These are phyloP conservation scores for Rhodotorula babjevae DNA, from an alignment of 768 basidiomycete genomes.

Conservation along the genomic window DNA sequence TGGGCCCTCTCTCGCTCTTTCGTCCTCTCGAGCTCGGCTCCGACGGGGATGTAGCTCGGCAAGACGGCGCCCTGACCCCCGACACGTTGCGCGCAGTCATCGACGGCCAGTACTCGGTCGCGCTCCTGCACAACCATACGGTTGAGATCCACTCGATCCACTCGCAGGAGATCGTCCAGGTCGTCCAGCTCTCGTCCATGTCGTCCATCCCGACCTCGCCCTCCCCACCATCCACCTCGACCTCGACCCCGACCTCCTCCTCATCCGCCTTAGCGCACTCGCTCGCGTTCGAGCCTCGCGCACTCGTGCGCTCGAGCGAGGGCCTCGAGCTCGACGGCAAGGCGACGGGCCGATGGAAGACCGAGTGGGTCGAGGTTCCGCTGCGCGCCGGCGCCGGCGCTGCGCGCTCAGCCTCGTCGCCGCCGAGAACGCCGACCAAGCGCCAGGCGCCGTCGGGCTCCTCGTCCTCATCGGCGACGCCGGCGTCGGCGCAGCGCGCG, in stretches of 20 bases:
- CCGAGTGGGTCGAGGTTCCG: not conserved
- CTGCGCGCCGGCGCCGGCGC: not conserved
- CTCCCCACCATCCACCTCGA: too few species aligned
- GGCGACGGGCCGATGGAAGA: conserved; percentile 13
- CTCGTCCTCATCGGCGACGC: too few species aligned
- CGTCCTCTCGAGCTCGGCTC: not conserved
- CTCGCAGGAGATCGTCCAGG: conserved; percentile 66
- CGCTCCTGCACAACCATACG: conserved; percentile 70
- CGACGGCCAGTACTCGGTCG: conserved; percentile 74
- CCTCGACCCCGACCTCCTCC: too few species aligned
- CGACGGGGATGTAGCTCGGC: too few species aligned
- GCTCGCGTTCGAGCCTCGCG: not conserved
- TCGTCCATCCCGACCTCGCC: not conserved
- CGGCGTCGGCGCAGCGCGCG: not conserved
- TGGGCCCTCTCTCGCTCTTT: not conserved
- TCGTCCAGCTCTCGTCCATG: conserved; percentile 48
- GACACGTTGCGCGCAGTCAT: conserved; percentile 62
- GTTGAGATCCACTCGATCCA: conserved; percentile 78
- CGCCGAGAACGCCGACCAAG: conserved; percentile 14
- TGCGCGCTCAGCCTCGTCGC: not conserved
- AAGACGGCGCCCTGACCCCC: too few species aligned
- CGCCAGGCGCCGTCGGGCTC: not conserved
- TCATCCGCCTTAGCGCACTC: too few species aligned
- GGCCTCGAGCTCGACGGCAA: conserved; percentile 18
- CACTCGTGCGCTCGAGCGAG: not conserved